Evolutionary conservation across 1,139 yeast genomes (phyloP), one percentile per base, ranked within the genome.

Genomic region (Trichomonascaceae sp.): DNA sequence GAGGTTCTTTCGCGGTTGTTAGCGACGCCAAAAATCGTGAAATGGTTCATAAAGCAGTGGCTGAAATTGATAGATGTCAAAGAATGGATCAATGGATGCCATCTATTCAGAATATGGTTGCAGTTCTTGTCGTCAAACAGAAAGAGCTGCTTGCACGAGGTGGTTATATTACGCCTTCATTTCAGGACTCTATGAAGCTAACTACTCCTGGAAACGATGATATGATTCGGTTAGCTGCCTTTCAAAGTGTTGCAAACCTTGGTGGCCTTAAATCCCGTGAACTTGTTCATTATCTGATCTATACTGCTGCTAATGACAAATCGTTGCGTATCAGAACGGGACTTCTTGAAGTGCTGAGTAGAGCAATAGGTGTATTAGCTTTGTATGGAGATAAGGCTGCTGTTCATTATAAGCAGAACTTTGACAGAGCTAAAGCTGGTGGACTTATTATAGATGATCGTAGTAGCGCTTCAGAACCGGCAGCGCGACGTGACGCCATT

Each of bases 1-100:
- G 50, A 3, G 54, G 54, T 13, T 43, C 50, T 12, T 52, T 45
- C 38, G 48, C 49, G 19, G 54, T 45, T 2, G 43, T 50, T 44
- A 15, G 49, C 3, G 57, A 52, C 22, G 27, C 32, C 19, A 51
- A 47, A 45, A 45, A 53, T 13, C 50, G 61, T 43, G 57, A 57
- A 4, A 79, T 77, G 62, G 64, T 78, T 7, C 63, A 67, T 9
- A 76, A 74, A 18, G 81, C 83, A 0, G 65, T 80, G 17, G 74
- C 76, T 17, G 89, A 91, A 65, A 74, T 95, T 50, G 82, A 84
- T 53, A 77, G 98, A 58, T 79, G 85, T 57, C 83, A 84, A 60
- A 82, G 91, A 59, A 75, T 95, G 70, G 98, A 93, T 63, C 84
- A 82, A 50, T 90, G 96, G 95, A 77, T 85, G 13, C 95, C 96